Evolutionary conservation across 73 alveolate genomes (phyloP).

Genomic region (Paramecium sexaurelia): DNA sequence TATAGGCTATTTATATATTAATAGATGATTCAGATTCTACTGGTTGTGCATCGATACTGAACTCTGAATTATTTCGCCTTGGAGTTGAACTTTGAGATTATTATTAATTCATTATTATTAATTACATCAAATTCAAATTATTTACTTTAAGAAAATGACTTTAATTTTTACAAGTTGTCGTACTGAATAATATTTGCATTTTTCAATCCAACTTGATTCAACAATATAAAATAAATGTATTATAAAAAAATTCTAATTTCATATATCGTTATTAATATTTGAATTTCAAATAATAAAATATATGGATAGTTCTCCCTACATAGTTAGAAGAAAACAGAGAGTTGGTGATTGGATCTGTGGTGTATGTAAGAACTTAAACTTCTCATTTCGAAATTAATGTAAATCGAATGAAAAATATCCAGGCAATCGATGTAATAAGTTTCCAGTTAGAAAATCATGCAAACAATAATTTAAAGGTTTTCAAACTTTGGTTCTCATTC

Average conservation of each 20-base stretch:
- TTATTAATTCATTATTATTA: neutral
- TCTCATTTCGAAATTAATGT: slow-evolving; percentile 87
- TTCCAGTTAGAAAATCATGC: neutral
- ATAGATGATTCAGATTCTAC: neutral
- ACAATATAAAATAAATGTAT: too few relatives aligned
- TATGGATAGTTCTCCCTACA: slow-evolving; percentile 51
- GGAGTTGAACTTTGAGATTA: neutral
- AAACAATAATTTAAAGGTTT: neutral
- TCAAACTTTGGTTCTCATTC: slow-evolving; percentile 11
- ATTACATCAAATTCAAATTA: neutral
- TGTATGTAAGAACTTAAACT: slow-evolving; percentile 85
- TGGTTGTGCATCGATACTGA: neutral
- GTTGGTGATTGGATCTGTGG: slow-evolving; percentile 95
- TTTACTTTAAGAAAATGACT: neutral
- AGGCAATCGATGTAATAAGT: slow-evolving; percentile 27
- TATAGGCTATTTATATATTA: neutral
- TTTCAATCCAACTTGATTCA: too few relatives aligned
- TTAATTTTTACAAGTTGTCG: too few relatives aligned
- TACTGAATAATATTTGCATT: too few relatives aligned
- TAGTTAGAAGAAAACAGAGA: slow-evolving; percentile 73
- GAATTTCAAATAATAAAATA: slow-evolving; percentile 8
- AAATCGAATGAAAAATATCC: slow-evolving; percentile 76
- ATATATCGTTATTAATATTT: neutral
- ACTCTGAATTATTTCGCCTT: neutral
- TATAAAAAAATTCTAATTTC: neutral